phyloP scores from a whole-genome alignment of 228 moss, liverwort and hornwort species.

The Sphagnum fallax region DNA sequence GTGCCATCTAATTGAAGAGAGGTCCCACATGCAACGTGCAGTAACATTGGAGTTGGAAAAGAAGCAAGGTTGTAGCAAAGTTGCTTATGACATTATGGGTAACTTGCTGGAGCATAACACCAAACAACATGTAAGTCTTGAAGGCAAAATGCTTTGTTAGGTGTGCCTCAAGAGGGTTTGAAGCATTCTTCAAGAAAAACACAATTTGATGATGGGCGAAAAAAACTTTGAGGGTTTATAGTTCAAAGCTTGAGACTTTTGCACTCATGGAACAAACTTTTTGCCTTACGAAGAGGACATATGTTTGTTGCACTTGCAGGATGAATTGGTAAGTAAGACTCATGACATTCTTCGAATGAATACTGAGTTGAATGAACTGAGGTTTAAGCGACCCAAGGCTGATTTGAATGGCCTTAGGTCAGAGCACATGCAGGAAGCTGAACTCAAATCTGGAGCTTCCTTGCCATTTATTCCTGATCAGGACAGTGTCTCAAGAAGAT shows the following conservation, averaged over 20 bases:
- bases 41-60: slow-evolving; percentile 18
- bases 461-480: no score
- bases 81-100: slow-evolving; percentile 23
- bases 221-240: not conserved
- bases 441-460: no score
- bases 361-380: slow-evolving; percentile 21
- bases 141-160: not conserved
- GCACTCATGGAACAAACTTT: not conserved
- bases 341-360: slow-evolving; percentile 21
- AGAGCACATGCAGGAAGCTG: no score
- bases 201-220: not conserved
- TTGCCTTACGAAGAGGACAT: not conserved
- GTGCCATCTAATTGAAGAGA: slow-evolving; percentile 25
- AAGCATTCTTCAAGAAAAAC: not conserved
- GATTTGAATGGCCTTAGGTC: no score
- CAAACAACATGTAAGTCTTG: slow-evolving; percentile 36
- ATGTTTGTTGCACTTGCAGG: slow-evolving; percentile 7
- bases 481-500: no score
- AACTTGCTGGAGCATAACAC: slow-evolving; percentile 19
- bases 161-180: not conserved
- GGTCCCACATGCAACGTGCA: slow-evolving; percentile 1
- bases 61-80: slow-evolving; percentile 14
- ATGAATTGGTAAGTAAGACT: slow-evolving; percentile 24
- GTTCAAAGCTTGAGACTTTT: not conserved
- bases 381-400: no score